A percentile compares a stretch with the other conserved stretches of the same genome.
Conservation (phyloP, 78 protist species). For the Planoprotostelium fungivorum region DNA sequence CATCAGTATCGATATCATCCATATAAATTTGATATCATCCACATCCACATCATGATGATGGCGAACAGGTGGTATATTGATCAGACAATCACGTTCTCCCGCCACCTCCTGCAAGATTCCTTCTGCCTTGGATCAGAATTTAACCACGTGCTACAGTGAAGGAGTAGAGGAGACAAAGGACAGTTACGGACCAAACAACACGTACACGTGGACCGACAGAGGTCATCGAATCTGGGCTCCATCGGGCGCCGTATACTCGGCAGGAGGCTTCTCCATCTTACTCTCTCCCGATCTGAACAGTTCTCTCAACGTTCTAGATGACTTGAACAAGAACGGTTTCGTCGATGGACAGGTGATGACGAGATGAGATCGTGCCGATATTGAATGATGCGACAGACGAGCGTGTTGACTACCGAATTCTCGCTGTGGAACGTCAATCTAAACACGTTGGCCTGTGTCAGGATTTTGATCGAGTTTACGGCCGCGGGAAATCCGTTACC, state of each 20-base stretch:
- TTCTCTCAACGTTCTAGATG: neutral
- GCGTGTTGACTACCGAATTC: neutral
- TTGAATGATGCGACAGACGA: neutral
- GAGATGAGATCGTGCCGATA: too few species aligned
- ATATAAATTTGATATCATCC: too few species aligned
- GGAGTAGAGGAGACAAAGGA: neutral
- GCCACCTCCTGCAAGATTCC: neutral
- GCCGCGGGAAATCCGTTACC: neutral
- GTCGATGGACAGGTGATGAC: neutral
- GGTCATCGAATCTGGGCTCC: neutral
- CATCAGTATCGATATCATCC: too few species aligned
- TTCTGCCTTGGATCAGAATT: neutral
- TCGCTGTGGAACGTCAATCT: neutral
- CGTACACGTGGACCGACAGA: neutral
- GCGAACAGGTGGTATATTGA: neutral
- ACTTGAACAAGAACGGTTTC: neutral
- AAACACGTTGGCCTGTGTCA: neutral
- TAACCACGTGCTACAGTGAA: neutral
- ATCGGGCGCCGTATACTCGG: neutral
- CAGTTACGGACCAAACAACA: neutral
- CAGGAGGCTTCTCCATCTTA: neutral
- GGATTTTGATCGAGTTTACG: neutral
- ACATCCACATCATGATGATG: too few species aligned
- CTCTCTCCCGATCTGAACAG: neutral
- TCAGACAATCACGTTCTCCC: neutral